Evolutionary conservation across 2,329 filamentous ascomycete species (phyloP), one percentile per base, ranked within the genome.

Genomic region (Mycosphaerella sp.): DNA sequence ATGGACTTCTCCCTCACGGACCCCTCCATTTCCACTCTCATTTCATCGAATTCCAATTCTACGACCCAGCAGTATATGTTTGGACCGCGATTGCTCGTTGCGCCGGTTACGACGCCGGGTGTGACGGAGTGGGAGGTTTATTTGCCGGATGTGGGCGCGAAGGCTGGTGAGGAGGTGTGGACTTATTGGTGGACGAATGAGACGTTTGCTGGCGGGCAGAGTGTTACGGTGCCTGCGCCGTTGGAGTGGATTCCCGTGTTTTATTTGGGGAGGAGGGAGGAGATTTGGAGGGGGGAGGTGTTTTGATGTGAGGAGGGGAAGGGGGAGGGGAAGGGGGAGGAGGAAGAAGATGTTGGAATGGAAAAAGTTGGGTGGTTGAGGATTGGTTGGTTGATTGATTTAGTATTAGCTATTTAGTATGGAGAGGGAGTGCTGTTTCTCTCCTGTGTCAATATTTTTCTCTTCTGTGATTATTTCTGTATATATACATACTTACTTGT

Each of bases 181-280:
- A 70, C 68, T 17, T 69, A 70, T 49, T 71, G 69, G 69, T 71
- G 69, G 69, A 68, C 67, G 0, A 71, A 71, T 46, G 49, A 62
- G 27, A 70, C 67, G 27, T 71, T 66, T 61, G 62, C 64, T n/a
- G 69, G 68, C 3, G 68, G 69, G 1, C 68, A 69, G 55, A 59
- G 35, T 13, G 64, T 64, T 12, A 61, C 47, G 9, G 64, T 64
- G 2, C 58, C 59, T 10, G 56, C 63, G 36, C 63, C 64, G 12
- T 28, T 65, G 46, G 60, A 66, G 50, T 60, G 63, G 46, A 64
- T 66, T 40, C 63, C 64, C 8, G 37, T 66, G 12, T 65, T 66
- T 45, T 52, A 64, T 41, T 41, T 66, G 14, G 62, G 64, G 0
- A 55, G 40, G 1, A 56, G 62, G 18, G 57, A 56, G 25, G 61